A percentile compares a stretch with the other conserved stretches of the same genome.
Evolutionary conservation across 257 asterid species (phyloP).

Genomic region (Penstemon newberryi): DNA sequence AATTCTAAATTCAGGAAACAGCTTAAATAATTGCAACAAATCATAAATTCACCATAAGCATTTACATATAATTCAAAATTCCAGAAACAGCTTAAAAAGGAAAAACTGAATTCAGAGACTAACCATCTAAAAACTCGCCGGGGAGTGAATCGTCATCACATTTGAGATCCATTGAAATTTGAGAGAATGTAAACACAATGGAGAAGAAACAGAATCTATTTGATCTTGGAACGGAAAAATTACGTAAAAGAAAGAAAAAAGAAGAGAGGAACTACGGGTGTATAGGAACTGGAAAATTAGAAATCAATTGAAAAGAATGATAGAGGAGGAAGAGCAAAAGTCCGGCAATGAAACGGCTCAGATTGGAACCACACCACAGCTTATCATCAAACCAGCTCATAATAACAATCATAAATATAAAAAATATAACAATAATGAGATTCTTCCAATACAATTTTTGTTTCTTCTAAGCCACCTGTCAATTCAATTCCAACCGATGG

Average conservation of each 20-base stretch:
- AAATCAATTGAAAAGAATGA: constrained; percentile 80
- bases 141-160: constrained; percentile 44
- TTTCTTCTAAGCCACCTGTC: constrained; percentile 11
- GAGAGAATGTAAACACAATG: constrained; percentile 5
- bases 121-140: constrained; percentile 53
- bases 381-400: constrained; percentile 85
- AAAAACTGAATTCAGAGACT: constrained; percentile 14
- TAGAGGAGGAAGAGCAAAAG: constrained; percentile 80
- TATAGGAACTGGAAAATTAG: constrained; percentile 97
- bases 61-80: neutral
- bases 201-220: constrained; percentile 12
- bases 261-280: constrained; percentile 42
- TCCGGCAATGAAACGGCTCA: constrained; percentile 91
- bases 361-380: constrained; percentile 67
- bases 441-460: constrained; percentile 16
- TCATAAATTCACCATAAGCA: neutral
- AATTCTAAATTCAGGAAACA: neutral
- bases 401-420: constrained; percentile 40
- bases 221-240: constrained; percentile 1
- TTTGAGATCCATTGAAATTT: constrained; percentile 49
- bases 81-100: neutral
- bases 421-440: constrained; percentile 28
- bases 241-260: neutral
- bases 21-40: neutral
- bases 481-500: constrained; percentile 39